phyloP scores from a whole-genome alignment of 306 rosid species.

The Trifolium pratense region DNA sequence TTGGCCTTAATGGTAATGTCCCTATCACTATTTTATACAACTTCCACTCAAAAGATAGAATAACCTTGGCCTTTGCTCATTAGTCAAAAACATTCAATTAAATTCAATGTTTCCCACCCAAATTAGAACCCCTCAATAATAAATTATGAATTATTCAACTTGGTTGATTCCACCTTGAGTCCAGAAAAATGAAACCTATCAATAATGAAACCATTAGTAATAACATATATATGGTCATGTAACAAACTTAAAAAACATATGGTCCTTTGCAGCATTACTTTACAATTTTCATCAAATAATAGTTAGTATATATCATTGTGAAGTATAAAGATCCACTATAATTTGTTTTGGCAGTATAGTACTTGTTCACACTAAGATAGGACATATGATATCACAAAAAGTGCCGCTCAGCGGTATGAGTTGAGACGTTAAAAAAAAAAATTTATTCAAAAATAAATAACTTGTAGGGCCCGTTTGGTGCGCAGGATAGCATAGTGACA shows the following conservation, averaged over 20 bases:
- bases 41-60: conserved; percentile 43
- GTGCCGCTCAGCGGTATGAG: neutral
- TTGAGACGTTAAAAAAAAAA: neutral
- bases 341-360: conserved; percentile 7
- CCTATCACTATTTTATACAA: conserved; percentile 42
- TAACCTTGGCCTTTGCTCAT: conserved; percentile 36
- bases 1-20: conserved; percentile 45
- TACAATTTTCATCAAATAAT: neutral
- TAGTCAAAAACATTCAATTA: conserved; percentile 34
- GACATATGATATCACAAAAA: neutral
- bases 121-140: conserved; percentile 36
- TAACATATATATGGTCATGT: conserved; percentile 20
- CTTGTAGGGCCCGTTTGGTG: too few relatives aligned
- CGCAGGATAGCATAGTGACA: too few relatives aligned
- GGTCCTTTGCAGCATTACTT: conserved; percentile 36
- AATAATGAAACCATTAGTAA: conserved; percentile 35
- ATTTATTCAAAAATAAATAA: too few relatives aligned
- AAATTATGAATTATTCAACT: conserved; percentile 27
- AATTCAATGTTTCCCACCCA: conserved; percentile 50
- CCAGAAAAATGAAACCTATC: conserved; percentile 28
- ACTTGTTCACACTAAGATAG: neutral
- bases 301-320: neutral
- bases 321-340: neutral
- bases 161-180: conserved; percentile 40
- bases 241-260: conserved; percentile 16